These are phyloP conservation scores for Saccharomycopsis vini DNA, from an alignment of 805 yeast genomes.

Conservation along the genomic window DNA sequence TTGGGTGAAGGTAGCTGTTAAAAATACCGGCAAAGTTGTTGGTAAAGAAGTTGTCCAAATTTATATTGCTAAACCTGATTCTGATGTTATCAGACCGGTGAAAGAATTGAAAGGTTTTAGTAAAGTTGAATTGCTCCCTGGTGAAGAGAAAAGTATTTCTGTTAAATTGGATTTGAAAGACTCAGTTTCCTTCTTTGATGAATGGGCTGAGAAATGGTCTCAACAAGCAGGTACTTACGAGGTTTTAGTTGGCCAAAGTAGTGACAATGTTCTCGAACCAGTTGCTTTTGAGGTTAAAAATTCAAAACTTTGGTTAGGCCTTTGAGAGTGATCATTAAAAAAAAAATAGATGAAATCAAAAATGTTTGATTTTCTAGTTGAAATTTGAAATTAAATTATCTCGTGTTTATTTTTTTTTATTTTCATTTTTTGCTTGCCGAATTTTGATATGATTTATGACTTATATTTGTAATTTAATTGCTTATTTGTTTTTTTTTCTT, in stretches of 20 bases:
- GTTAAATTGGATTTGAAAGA: slow-evolving; percentile 33
- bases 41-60: slow-evolving; percentile 53
- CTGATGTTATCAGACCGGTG: slow-evolving; percentile 35
- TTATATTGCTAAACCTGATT: slow-evolving; percentile 32
- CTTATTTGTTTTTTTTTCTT: no score
- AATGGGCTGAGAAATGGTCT: slow-evolving; percentile 40
- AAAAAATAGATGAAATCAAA: no score
- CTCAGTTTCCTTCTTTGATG: slow-evolving; percentile 40
- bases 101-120: slow-evolving; percentile 54
- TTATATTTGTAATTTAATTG: no score
- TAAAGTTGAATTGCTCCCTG: slow-evolving; percentile 28
- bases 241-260: slow-evolving; percentile 34
- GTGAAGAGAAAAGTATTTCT: slow-evolving; percentile 29
- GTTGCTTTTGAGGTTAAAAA: background rate
- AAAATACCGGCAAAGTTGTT: slow-evolving; percentile 38
- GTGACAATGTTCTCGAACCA: background rate
- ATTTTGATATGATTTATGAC: no score
- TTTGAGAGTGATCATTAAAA: no score
- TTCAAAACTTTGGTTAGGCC: background rate
- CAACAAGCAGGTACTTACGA: slow-evolving; percentile 42
- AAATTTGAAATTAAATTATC: no score
- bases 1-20: slow-evolving; percentile 24
- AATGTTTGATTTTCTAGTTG: no score
- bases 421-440: no score
- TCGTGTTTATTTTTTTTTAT: no score